Conservation (phyloP, 257 asterid genomes). For the Solanum dulcamara region DNA sequence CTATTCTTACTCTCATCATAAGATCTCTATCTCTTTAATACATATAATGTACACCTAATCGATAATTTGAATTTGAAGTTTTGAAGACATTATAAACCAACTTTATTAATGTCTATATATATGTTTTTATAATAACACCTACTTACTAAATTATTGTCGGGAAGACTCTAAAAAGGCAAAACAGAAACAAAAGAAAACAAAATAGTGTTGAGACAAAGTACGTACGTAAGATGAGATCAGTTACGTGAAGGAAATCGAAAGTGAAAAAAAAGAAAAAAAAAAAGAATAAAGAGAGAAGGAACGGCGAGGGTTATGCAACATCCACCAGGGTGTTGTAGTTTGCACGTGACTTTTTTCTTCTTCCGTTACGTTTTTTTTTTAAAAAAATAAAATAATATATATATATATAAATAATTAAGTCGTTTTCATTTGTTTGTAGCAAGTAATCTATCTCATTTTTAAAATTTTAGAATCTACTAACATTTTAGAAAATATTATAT, state of each 20-base stretch:
- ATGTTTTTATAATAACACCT: not conserved
- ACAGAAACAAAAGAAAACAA: not conserved
- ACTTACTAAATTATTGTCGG: not conserved
- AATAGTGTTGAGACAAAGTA: not conserved
- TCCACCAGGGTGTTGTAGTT: constrained; percentile 15
- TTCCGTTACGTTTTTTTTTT: constrained; percentile 19
- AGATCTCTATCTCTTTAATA: not conserved
- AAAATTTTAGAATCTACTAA: not conserved
- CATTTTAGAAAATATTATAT: not conserved
- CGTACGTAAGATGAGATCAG: not conserved
- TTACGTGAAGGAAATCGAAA: constrained; percentile 19
- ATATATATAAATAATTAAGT: not conserved
- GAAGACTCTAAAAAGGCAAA: not conserved
- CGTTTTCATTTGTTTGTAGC: not conserved
- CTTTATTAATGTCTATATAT: not conserved
- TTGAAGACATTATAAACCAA: not conserved
- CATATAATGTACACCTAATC: not conserved
- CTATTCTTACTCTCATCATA: no score
- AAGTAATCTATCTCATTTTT: not conserved
- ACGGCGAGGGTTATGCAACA: constrained; percentile 1
- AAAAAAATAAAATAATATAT: not conserved
- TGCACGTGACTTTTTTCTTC: not conserved
- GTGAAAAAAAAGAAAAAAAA: not conserved
- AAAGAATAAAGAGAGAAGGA: not conserved
- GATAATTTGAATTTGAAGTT: not conserved